These are phyloP conservation scores for Scutellaria barbata DNA, from an alignment of 257 asterid species.

Conservation along the genomic window DNA sequence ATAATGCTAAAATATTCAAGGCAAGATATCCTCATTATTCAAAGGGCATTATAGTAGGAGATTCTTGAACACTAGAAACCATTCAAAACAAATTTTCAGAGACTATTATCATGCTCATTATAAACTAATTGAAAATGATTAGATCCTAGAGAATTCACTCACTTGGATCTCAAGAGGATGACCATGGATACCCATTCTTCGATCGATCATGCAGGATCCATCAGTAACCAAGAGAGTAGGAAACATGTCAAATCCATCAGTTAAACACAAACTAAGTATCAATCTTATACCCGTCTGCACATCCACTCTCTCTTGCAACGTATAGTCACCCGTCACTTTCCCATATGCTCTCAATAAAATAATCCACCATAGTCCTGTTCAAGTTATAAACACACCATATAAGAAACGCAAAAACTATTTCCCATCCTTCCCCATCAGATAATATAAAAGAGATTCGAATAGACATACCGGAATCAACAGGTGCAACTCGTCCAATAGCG, in stretches of 20 bases:
- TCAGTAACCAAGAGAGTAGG: constrained; percentile 83
- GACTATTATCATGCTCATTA: too few relatives aligned
- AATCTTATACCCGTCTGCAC: constrained; percentile 76
- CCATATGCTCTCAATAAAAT: constrained; percentile 79
- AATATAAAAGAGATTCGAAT: background rate
- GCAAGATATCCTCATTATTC: too few relatives aligned
- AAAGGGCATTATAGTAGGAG: too few relatives aligned
- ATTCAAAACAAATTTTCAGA: too few relatives aligned
- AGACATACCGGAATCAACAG: constrained; percentile 79
- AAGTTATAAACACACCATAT: constrained; percentile 15
- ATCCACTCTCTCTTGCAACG: constrained; percentile 79
- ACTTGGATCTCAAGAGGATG: constrained; percentile 81
- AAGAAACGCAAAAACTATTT: background rate
- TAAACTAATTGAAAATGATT: too few relatives aligned
- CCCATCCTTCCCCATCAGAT: too few relatives aligned
- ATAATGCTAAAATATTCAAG: too few relatives aligned
- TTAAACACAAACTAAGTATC: constrained; percentile 63
- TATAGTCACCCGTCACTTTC: constrained; percentile 71
- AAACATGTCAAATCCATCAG: constrained; percentile 80
- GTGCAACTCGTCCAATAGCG: constrained; percentile 89
- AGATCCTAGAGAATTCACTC: constrained; percentile 21
- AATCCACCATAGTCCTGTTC: constrained; percentile 86
- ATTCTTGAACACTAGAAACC: too few relatives aligned
- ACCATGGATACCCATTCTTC: constrained; percentile 81
- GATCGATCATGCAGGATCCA: constrained; percentile 86